Percentiles rank a stretch among this genome's conserved stretches.
phyloP scores from a whole-genome alignment of 306 rosid species.

The Cucurbita pepo region DNA sequence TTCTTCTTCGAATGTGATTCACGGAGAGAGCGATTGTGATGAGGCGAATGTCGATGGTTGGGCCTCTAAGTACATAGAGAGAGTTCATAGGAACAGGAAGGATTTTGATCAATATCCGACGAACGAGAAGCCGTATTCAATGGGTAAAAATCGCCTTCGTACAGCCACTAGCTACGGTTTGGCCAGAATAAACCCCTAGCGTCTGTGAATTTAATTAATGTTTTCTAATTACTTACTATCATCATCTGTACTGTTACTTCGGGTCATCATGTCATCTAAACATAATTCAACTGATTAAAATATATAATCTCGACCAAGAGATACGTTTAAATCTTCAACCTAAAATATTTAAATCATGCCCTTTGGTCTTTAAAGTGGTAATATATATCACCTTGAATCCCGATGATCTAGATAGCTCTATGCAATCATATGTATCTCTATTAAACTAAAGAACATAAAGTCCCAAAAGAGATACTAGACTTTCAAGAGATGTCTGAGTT shows the following conservation, averaged over 20 bases:
- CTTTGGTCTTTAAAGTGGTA: no score
- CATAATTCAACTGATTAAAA: no score
- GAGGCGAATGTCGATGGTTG: conserved; percentile 38
- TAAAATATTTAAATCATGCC: no score
- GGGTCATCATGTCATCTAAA: no score
- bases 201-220: not conserved
- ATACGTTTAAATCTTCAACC: no score
- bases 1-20: conserved; percentile 8
- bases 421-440: no score
- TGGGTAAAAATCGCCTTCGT: not conserved
- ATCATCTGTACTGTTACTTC: no score
- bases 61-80: conserved; percentile 40
- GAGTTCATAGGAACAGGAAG: conserved; percentile 29
- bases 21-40: conserved; percentile 19
- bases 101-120: conserved; percentile 7
- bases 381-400: no score
- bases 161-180: not conserved
- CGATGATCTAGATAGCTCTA: no score
- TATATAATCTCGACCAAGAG: no score
- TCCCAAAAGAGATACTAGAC: not conserved
- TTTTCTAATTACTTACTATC: not conserved
- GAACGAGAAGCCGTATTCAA: not conserved
- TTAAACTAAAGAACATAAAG: no score
- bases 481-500: not conserved
- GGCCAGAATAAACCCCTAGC: not conserved